Percentiles rank a stretch among this genome's conserved stretches.
phyloP scores from a whole-genome alignment of 108 stramenopile genomes.

The Nannochloropsis granulata region DNA sequence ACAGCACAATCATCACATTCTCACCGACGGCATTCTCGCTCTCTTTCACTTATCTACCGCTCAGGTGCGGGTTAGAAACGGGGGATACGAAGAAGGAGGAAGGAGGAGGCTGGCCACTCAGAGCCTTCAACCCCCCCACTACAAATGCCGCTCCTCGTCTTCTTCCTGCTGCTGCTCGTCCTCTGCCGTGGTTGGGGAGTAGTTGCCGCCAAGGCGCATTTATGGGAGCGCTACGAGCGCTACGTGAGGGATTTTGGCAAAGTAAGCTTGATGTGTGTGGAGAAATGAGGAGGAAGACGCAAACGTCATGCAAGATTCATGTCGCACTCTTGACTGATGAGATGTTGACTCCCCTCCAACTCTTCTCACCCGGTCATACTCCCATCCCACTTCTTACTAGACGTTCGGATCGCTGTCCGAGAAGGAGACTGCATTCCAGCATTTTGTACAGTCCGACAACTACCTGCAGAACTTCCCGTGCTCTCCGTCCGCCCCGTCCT shows the following conservation, averaged over 20 bases:
- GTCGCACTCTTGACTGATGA: neutral
- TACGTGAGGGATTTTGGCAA: neutral
- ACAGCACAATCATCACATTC: too few relatives aligned
- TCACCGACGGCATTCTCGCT: too few relatives aligned
- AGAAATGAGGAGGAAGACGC: neutral
- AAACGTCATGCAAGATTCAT: neutral
- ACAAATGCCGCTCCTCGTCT: too few relatives aligned
- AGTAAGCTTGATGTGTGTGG: neutral
- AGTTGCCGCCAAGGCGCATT: neutral
- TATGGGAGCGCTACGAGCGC: neutral
- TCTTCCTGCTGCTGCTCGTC: too few relatives aligned
- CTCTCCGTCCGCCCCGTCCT: neutral
- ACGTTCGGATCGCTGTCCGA: neutral
- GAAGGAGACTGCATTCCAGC: neutral
- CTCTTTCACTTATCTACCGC: too few relatives aligned
- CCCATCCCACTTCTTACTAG: neutral
- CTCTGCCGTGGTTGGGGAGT: too few relatives aligned
- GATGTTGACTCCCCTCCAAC: neutral
- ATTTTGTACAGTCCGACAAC: neutral
- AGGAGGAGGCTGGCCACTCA: too few relatives aligned
- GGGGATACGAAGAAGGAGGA: too few relatives aligned
- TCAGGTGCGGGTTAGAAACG: too few relatives aligned
- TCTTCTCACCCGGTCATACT: neutral
- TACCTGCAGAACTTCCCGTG: neutral
- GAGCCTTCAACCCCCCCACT: too few relatives aligned